These are phyloP conservation scores for Phaffia tasmanica DNA, from an alignment of 768 basidiomycete species.

Conservation along the genomic window DNA sequence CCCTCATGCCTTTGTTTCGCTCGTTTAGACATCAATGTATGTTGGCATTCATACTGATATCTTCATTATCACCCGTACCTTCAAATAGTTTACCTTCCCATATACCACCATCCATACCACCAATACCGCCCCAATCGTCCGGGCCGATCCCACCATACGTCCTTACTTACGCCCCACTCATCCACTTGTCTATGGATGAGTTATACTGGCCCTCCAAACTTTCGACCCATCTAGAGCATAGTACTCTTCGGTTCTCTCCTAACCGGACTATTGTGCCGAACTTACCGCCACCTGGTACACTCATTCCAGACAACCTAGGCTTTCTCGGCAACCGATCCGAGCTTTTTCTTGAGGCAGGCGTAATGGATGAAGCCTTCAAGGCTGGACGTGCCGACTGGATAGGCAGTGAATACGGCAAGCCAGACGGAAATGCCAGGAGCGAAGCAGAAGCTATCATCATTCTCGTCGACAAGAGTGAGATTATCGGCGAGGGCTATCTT, in stretches of 20 bases:
- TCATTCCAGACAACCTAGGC: slow-evolving; percentile 7
- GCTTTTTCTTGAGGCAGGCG: slow-evolving; percentile 14
- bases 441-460: slow-evolving; percentile 23
- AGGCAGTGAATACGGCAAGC: slow-evolving; percentile 22
- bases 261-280: background rate
- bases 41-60: no score
- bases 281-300: background rate
- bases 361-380: slow-evolving; percentile 19
- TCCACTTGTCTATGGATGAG: slow-evolving; percentile 21
- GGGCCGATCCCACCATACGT: slow-evolving; percentile 24
- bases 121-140: slow-evolving; percentile 14
- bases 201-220: slow-evolving; percentile 23
- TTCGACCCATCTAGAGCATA: slow-evolving; percentile 15
- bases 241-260: slow-evolving; percentile 4
- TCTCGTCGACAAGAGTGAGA: slow-evolving; percentile 26
- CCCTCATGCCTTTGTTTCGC: no score
- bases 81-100: background rate
- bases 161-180: slow-evolving; percentile 18
- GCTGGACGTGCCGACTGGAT: slow-evolving; percentile 21
- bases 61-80: background rate
- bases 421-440: slow-evolving; percentile 17
- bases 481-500: slow-evolving; percentile 20
- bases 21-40: no score
- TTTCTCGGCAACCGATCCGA: slow-evolving; percentile 19
- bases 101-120: slow-evolving; percentile 2